Base-by-base conservation (phyloP, 108 stramenopile species). In the Discostella stelligeroides region DNA sequence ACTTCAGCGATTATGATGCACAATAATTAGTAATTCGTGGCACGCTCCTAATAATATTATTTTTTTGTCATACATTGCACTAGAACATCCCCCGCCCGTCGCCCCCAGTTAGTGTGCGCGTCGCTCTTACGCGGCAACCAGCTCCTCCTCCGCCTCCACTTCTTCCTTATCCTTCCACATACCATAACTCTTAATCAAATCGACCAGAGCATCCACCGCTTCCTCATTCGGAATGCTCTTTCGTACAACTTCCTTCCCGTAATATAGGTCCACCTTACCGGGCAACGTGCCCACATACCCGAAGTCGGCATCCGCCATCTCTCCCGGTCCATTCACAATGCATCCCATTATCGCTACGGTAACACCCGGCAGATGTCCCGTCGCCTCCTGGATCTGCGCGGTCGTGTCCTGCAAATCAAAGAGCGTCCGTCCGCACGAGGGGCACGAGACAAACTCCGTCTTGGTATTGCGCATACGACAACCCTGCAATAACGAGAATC, bases 281-380 rank as follows among this genome's bases (percentile, higher is more conserved):
- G 97, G 96, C 55, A 95, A 72, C 18, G 95, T 95, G 48, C 97
- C 97, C 29, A 98, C 97, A 69, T 98, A 97, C 62, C 97, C 97
- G 80, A 98, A 98, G 74, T 98, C 97, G 49, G 97, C 97, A 79
- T 98, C 97, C 4, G 97, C 97, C 97, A 98, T 98, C 75, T 98
- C 97, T 43, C 97, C 97, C 12, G 96, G 96, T 51, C 97, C 97
- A 73, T 98, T 98, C 41, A 98, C 97, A 49, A 98, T 98, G 88
- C 97, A 98, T 37, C 97, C 97, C 97, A 98, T 98, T 49, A 98
- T 92, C n/a, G 97, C 97, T 70, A 98, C 90, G 7, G 96, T 91
- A 17, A 98, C 97, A 10, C 97, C 97, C 29, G 97, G 96, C 68
- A 98, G 83, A 68, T 98, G 97, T 18, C 97, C 97, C 7, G 97